phyloP scores from a whole-genome alignment of 75 land plant genomes.

The Pinus taeda region DNA sequence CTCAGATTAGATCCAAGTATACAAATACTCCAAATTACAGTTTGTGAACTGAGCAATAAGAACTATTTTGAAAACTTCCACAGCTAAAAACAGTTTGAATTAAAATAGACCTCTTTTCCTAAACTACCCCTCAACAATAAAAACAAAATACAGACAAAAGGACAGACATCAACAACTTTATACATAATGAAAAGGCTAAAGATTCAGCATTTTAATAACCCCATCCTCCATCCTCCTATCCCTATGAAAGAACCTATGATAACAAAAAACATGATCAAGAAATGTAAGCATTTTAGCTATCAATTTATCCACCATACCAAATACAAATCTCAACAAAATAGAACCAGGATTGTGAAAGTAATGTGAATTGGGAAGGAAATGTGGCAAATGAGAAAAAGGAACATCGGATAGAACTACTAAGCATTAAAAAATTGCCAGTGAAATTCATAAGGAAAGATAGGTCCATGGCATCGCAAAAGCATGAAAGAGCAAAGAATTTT shows the following conservation, averaged over 20 bases:
- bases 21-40: not conserved
- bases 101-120: not conserved
- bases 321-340: not conserved
- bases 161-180: not conserved
- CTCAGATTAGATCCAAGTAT: not conserved
- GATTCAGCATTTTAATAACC: not conserved
- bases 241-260: not conserved
- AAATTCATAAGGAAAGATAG: not conserved
- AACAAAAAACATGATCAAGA: not conserved
- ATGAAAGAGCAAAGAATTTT: not conserved
- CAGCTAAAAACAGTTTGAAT: not conserved
- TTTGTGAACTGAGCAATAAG: not conserved
- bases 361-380: too few relatives aligned
- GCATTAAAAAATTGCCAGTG: too few relatives aligned
- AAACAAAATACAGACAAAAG: not conserved
- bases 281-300: not conserved
- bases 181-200: not conserved
- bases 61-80: not conserved
- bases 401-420: too few relatives aligned
- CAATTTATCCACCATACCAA: too few relatives aligned
- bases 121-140: not conserved
- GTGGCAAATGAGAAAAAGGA: too few relatives aligned
- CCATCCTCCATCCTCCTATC: not conserved
- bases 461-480: not conserved
- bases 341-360: not conserved